Base-by-base conservation (phyloP, 2,329 filamentous ascomycete species). In the Aspergillus texensis region DNA sequence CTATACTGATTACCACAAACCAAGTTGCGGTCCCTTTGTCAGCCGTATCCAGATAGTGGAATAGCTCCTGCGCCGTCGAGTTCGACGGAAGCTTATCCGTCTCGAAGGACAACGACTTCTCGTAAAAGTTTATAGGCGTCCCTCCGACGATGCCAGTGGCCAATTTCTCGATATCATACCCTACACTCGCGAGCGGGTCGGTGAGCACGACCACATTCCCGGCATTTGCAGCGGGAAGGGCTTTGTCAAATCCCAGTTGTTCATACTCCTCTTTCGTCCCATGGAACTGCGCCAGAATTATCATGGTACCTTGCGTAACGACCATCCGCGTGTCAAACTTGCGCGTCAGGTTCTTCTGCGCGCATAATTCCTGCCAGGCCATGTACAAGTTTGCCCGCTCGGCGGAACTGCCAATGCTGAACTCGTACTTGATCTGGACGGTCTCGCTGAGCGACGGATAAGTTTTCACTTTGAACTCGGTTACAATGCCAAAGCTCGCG, bases 261-360 rank as follows among this genome's bases (percentile, higher is more conserved):
- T 83, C 70, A 68, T 83, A 90, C 70, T 90, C 87, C 0, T 77
- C 80, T 52, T 83, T 75, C 0, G 84, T 84, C 11, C 88, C 88
- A 69, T 88, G 89, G 68, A 86, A 90, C 0, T 84, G 87, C 2
- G 85, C 87, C 0, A 84, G 71, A 60, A 48, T 48, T 3, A 28
- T 24, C 6, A 82, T 82, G 1, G 86, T 32, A 86, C 0, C 84
- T 74, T 26, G 84, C 82, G 39, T 85, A 79, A 87, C 77, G 39
- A 86, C 80, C 59, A 90, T 84, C 58, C 87, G 80, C 6, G 82
- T 84, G 3, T 85, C 82, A 68, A 90, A 88, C 21, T 86, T 84
- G 46, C 85, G 81, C 65, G 87, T 85, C 4, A 90, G 79, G 1
- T 79, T 71, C 2, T 85, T 83, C 62, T 89, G 83, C 0, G 80